These are phyloP conservation scores for Beta macrorhiza DNA, from an alignment of 179 eudicot species.

Conservation along the genomic window DNA sequence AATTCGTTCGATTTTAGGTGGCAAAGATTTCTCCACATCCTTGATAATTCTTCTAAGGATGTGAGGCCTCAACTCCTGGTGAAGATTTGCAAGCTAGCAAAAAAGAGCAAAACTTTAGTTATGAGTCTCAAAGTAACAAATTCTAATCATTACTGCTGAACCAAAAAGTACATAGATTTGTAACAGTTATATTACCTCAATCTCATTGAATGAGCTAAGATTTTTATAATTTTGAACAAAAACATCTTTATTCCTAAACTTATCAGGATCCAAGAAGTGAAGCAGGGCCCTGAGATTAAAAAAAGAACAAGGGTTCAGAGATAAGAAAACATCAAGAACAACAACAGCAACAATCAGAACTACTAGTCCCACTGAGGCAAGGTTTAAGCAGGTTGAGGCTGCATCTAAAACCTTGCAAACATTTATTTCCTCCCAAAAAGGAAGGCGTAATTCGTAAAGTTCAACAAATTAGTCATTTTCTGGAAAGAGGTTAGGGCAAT, in stretches of 20 bases:
- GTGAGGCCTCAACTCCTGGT: slow-evolving; percentile 97
- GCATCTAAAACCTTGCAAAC: background rate
- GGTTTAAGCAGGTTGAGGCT: background rate
- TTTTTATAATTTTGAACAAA: slow-evolving; percentile 97
- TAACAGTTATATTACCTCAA: slow-evolving; percentile 51
- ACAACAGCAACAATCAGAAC: background rate
- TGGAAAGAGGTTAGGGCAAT: too few relatives aligned
- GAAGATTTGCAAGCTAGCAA: slow-evolving; percentile 92
- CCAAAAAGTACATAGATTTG: background rate
- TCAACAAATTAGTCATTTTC: too few relatives aligned
- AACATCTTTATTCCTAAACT: slow-evolving; percentile 83
- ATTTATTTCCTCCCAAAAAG: background rate
- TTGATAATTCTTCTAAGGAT: slow-evolving; percentile 96
- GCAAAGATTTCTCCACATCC: slow-evolving; percentile 99
- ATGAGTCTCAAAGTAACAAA: background rate
- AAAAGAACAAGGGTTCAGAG: background rate
- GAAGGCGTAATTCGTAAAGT: background rate
- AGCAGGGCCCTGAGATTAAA: slow-evolving; percentile 79
- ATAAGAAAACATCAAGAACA: background rate
- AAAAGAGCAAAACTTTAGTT: slow-evolving; percentile 22
- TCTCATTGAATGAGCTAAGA: slow-evolving; percentile 95
- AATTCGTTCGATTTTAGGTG: slow-evolving; percentile 98
- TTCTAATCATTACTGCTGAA: background rate
- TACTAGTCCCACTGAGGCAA: background rate
- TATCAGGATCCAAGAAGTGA: slow-evolving; percentile 91